Base-by-base conservation (phyloP, 2,329 filamentous ascomycete species). In the Metarhizium brunneum region DNA sequence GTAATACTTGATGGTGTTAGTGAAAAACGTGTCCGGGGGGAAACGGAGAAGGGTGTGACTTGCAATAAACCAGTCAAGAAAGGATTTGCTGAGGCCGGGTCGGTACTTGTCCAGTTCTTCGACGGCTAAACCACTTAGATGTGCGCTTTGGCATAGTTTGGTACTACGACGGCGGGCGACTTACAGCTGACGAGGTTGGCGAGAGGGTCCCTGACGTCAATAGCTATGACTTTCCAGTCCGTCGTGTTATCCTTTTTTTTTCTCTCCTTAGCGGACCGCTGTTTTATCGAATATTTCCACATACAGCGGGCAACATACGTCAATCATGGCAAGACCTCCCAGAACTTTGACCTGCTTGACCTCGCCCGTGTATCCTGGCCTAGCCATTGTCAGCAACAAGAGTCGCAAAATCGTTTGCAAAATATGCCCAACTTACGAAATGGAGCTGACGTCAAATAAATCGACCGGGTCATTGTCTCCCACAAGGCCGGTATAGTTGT, bases 381-480 rank as follows among this genome's bases (percentile, higher is more conserved):
- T 48, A 18, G 18, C 0, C 64, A 64, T 8, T 6, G 32, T 47
- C 52, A 54, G 18, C 29, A 49, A 20, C 47, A 4, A n/a, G 10
- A 18, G 6, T 16, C 40, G 48, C 32, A 35, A 43, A 45, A 14
- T 25, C 58, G 2, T 2, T n/a, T 11, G 29, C 7, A 25, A 25
- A 25, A 43, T 55, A 29, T 51, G 54, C 40, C 18, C 56, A 36
- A 54, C 60, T 53, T 63, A 69, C 57, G 66, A 65, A 43, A 72
- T 66, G 8, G 65, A 58, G 50, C 62, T 68, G 42, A 72, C 66
- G 36, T 75, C 73, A 16, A 74, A 72, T 1, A 75, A 52, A 52
- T 75, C 73, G 16, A 75, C 67, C 0, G 73, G 73, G 20, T 75
- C 73, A 8, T 75, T 75, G 56, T 75, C 73, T 0, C 73, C 73